Conservation (phyloP, 768 basidiomycete species). For the Boletus vermiculosoides region DNA sequence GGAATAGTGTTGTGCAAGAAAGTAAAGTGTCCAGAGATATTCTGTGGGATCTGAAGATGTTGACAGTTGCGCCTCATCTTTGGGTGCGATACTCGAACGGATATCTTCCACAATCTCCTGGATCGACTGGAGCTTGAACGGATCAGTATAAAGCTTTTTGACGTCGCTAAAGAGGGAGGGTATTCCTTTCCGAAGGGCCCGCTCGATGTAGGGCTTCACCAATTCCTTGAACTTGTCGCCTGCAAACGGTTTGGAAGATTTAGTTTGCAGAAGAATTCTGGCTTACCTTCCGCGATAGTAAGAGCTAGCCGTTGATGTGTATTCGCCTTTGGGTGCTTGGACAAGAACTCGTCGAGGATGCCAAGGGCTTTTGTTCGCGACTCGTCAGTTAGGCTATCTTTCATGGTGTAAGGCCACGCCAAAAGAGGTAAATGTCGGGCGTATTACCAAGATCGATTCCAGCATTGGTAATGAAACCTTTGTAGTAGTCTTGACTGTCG, state of each 20-base stretch:
- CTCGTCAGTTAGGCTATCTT: constrained; percentile 47
- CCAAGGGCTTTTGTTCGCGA: constrained; percentile 52
- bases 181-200: constrained; percentile 77
- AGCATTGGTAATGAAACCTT: constrained; percentile 63
- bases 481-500: constrained; percentile 80
- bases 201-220: constrained; percentile 63
- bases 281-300: constrained; percentile 53
- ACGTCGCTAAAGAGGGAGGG: constrained; percentile 93
- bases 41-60: constrained; percentile 57
- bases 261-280: background rate
- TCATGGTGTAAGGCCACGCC: constrained; percentile 13
- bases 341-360: constrained; percentile 57
- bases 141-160: constrained; percentile 74
- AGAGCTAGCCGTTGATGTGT: constrained; percentile 77
- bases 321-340: constrained; percentile 62
- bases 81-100: constrained; percentile 35
- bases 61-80: constrained; percentile 32
- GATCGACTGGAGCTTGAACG: constrained; percentile 62
- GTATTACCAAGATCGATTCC: constrained; percentile 64
- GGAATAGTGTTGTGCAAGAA: constrained; percentile 87
- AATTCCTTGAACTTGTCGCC: constrained; percentile 69
- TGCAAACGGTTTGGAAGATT: constrained; percentile 17
- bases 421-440: background rate
- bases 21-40: constrained; percentile 94
- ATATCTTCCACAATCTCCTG: constrained; percentile 65